A percentile compares a stretch with the other conserved stretches of the same genome.
phyloP scores from a whole-genome alignment of 2,329 filamentous ascomycete species.

The Curvularia verruculosa region DNA sequence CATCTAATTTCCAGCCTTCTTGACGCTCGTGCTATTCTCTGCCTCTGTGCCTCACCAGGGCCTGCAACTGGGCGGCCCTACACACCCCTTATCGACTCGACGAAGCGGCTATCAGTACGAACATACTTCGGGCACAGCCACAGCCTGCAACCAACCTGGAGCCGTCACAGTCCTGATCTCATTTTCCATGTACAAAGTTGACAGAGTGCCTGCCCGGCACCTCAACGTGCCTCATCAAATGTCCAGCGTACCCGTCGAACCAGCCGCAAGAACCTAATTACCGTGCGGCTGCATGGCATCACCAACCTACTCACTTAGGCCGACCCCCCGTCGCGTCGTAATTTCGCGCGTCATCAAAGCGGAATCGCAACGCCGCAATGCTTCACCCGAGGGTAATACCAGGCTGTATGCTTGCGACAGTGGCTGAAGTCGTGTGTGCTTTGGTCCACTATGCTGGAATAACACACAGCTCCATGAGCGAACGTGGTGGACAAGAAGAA shows the following conservation, averaged over 20 bases:
- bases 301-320: conserved; percentile 22
- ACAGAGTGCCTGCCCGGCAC: background rate
- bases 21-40: conserved; percentile 34
- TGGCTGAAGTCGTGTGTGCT: conserved; percentile 7
- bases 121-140: background rate
- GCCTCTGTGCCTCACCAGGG: conserved; percentile 20
- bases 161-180: background rate
- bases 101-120: conserved; percentile 12
- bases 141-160: background rate
- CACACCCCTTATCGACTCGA: conserved; percentile 31
- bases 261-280: conserved; percentile 23
- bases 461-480: background rate
- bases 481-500: background rate
- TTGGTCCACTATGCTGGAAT: background rate
- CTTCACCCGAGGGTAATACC: conserved; percentile 6
- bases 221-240: background rate
- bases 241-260: background rate
- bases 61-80: conserved; percentile 18
- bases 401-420: conserved; percentile 10
- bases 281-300: conserved; percentile 27
- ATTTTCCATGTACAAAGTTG: background rate
- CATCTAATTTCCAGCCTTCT: conserved; percentile 36
- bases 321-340: conserved; percentile 29
- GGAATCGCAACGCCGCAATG: conserved; percentile 19
- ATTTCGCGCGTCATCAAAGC: conserved; percentile 32